A percentile compares a stretch with the other conserved stretches of the same genome.
Conservation (phyloP, 805 yeast genomes). For the Starmera caribaea region DNA sequence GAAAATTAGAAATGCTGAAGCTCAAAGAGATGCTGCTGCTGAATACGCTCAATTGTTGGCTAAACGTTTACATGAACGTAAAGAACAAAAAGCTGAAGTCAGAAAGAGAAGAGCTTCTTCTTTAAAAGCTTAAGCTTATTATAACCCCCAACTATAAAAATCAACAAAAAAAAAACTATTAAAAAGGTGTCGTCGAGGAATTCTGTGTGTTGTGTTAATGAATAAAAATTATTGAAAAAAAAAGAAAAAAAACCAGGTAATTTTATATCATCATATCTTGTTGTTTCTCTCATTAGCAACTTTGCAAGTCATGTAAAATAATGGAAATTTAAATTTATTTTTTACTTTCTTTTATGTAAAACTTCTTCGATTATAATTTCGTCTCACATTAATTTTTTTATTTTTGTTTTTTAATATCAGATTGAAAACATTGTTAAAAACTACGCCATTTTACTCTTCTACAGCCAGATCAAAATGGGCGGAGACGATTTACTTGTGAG, state of each 20-base stretch:
- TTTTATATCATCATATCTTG: too few relatives aligned
- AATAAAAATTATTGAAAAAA: too few relatives aligned
- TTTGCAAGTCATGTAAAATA: not conserved
- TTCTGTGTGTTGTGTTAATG: too few relatives aligned
- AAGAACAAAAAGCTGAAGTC: slow-evolving; percentile 97
- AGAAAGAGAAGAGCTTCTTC: slow-evolving; percentile 99
- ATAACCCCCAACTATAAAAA: not conserved
- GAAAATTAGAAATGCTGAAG: slow-evolving; percentile 95
- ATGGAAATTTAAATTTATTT: not conserved
- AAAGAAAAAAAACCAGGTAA: too few relatives aligned
- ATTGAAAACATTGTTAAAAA: too few relatives aligned
- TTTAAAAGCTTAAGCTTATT: slow-evolving; percentile 63
- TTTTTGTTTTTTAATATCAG: too few relatives aligned
- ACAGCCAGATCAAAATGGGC: slow-evolving; percentile 9
- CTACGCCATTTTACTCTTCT: not conserved
- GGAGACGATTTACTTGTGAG: slow-evolving; percentile 19
- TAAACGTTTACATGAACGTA: slow-evolving; percentile 95
- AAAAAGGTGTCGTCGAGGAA: too few relatives aligned
- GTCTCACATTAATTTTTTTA: too few relatives aligned
- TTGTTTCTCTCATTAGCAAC: too few relatives aligned
- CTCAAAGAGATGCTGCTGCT: slow-evolving; percentile 99
- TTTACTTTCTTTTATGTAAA: too few relatives aligned
- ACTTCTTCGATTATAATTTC: too few relatives aligned
- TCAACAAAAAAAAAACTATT: too few relatives aligned
- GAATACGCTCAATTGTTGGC: slow-evolving; percentile 99